Conservation (phyloP, 352 stramenopile species). For the Globisporangium irregulare region DNA sequence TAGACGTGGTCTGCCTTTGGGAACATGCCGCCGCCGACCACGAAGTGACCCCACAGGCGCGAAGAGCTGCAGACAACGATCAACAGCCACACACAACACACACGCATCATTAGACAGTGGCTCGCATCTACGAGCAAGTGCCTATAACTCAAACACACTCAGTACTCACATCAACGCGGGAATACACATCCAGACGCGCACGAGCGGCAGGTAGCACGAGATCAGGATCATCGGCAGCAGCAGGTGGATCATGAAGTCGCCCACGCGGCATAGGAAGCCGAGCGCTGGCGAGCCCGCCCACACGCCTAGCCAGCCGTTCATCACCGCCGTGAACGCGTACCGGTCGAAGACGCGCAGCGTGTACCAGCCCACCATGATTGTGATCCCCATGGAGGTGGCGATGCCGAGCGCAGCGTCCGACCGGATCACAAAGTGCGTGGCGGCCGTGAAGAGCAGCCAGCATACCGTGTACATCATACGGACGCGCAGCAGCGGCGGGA, state of each 20-base stretch:
- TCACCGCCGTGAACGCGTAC: slow-evolving; percentile 65
- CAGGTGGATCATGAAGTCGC: slow-evolving; percentile 65
- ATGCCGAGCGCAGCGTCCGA: slow-evolving; percentile 67
- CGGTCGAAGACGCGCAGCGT: slow-evolving; percentile 78
- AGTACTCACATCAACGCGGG: slow-evolving; percentile 59
- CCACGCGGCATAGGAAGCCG: slow-evolving; percentile 52
- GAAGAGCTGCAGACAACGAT: slow-evolving; percentile 43
- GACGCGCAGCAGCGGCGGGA: slow-evolving; percentile 52
- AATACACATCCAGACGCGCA: slow-evolving; percentile 81
- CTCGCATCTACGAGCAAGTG: neutral
- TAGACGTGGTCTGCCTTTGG: slow-evolving; percentile 79
- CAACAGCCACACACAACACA: neutral
- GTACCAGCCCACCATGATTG: slow-evolving; percentile 87
- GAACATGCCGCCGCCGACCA: slow-evolving; percentile 65
- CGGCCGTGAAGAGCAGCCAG: slow-evolving; percentile 67
- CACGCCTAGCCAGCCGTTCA: slow-evolving; percentile 74
- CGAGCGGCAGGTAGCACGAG: slow-evolving; percentile 68
- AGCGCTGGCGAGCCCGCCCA: slow-evolving; percentile 68
- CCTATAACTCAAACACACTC: neutral
- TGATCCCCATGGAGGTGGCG: slow-evolving; percentile 76
- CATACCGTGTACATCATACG: slow-evolving; percentile 81
- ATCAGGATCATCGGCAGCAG: slow-evolving; percentile 71
- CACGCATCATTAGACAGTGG: neutral
- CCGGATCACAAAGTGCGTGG: slow-evolving; percentile 40
- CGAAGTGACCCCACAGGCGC: slow-evolving; percentile 70